A percentile compares a stretch with the other conserved stretches of the same genome.
phyloP scores from a whole-genome alignment of 345 rosid species.

The thale cress (Arabidopsis thaliana) region TAIR10.1 NC_003076.8:21888501-21889000 shows the following conservation, averaged over 20 bases:
- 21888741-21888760: constrained; percentile 1
- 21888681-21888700: background rate
- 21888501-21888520: background rate
- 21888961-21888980: background rate
- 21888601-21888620: background rate
- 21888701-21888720: background rate
- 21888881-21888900: background rate
- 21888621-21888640: background rate
- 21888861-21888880: background rate
- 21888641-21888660: background rate
- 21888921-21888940: background rate
- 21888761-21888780: background rate
- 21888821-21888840: background rate
- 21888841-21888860: background rate
- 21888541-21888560: too few relatives aligned
- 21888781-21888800: constrained; percentile 4
- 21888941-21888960: background rate
- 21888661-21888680: background rate
- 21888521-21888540: too few relatives aligned
- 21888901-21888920: background rate
- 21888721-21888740: background rate
- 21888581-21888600: background rate
- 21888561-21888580: background rate
- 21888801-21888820: background rate
- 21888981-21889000: background rate